These are phyloP conservation scores for Candida tammaniensis DNA, from an alignment of 805 yeast genomes.

Conservation along the genomic window DNA sequence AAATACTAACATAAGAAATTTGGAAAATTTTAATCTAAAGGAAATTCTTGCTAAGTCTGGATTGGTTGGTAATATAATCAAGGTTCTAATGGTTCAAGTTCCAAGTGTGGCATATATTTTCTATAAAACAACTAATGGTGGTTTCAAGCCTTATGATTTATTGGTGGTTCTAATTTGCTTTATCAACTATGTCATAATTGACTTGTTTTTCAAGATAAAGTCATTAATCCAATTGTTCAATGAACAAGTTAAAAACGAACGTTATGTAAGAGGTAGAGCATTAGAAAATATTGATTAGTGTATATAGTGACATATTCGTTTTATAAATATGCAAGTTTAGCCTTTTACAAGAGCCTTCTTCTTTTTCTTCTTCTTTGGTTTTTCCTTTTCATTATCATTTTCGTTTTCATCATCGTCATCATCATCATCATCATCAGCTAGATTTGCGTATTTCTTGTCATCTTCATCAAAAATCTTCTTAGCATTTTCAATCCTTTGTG, in stretches of 20 bases:
- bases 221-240: constrained; percentile 21
- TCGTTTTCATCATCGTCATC: neutral
- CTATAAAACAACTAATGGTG: neutral
- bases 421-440: constrained; percentile 6
- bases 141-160: constrained; percentile 3
- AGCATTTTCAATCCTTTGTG: constrained; percentile 34
- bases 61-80: constrained; percentile 4
- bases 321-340: no score
- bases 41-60: constrained; percentile 2
- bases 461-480: constrained; percentile 41
- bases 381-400: neutral
- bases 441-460: constrained; percentile 13
- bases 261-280: constrained; percentile 55
- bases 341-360: no score
- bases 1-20: neutral
- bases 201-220: constrained; percentile 10
- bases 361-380: constrained; percentile 3
- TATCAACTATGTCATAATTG: constrained; percentile 10
- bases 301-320: no score
- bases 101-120: constrained; percentile 6
- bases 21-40: constrained; percentile 6
- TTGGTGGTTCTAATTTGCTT: constrained; percentile 14
- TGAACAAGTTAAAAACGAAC: constrained; percentile 54
- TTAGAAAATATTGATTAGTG: constrained; percentile 38
- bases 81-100: constrained; percentile 1